Evolutionary conservation across 805 yeast species (phyloP), one percentile per base, ranked within the genome.

Genomic region (Yamadazyma laniorum): DNA sequence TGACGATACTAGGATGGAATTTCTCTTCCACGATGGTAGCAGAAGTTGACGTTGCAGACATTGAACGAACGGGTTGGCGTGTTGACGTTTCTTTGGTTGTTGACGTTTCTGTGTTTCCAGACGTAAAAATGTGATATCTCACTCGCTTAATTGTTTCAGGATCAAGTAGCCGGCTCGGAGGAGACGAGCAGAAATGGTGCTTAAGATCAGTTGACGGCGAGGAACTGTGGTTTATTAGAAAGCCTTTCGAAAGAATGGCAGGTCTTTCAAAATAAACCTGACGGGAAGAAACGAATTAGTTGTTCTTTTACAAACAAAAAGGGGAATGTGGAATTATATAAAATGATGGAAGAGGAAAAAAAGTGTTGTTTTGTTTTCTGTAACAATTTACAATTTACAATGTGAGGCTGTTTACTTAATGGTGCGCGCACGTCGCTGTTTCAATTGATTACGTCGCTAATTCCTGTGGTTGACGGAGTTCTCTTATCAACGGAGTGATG

Each of bases 1-100:
- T 40, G 6, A 43, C 44, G 18, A 43, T 22, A 25, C 35, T 36
- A 7, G 41, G 40, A 14, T 29, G 25, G 35, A 34, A 26, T 31
- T 39, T 34, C 14, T 39, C 42, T 25, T 25, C 25, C 3, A 25
- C 21, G 12, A 26, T 15, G 25, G 31, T 30, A 11, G 35, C 6
- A n/a, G 32, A 34, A 13, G 14, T 32, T 7, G 23, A 21, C 6
- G 23, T 21, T n/a, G n/a, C n/a, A 9, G 23, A 21, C 23, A 21
- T 21, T 21, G 23, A 21, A 9, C n/a, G n/a, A n/a, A n/a, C n/a
- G n/a, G n/a, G n/a, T n/a, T n/a, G n/a, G n/a, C n/a, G n/a, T n/a
- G n/a, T n/a, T n/a, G n/a, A n/a, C n/a, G n/a, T n/a, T n/a, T n/a
- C n/a, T n/a, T n/a, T n/a, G n/a, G n/a, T n/a, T n/a, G n/a, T n/a